Base-by-base conservation (phyloP, 2,329 filamentous ascomycete species). In the Lasiodiplodia citricola region DNA sequence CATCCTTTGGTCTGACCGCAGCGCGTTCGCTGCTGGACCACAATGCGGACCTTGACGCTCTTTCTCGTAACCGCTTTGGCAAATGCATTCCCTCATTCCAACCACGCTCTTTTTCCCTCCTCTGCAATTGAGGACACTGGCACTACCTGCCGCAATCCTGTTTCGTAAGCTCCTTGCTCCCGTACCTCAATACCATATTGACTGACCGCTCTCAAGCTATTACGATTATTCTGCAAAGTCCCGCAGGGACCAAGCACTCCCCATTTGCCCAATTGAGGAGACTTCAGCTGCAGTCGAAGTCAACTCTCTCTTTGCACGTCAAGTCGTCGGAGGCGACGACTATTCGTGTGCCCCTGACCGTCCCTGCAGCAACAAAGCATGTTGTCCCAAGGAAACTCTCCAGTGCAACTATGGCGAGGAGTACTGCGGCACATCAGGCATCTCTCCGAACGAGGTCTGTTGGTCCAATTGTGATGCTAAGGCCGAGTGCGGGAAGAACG, bases 401-500 rank as follows among this genome's bases (percentile, higher is more conserved):
- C 62, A 56, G 11, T 68, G 58, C 38, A 58, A 58, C 23, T 68
- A 68, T 21, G 47, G 58, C 2, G 23, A 41, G 3, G 47, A 63
- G 16, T 67, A 50, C 25, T 72, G 71, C 51, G 67, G 63, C 8
- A 51, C 21, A 1, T 41, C n/a, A 3, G 56, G 56, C 4, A 41
- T 41, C 8, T 41, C 35, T 1, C 37, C 37, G 3, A 44, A 58
- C n/a, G 56, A 63, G 13, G 58, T 35, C n/a, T 72, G 70, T 44
- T 25, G 16, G 21, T 66, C 44, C 10, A 72, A 69, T 31, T 73
- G 71, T 56, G 51, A 69, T 56, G 70, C 69, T 25, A 65, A 63
- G 55, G 66, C 70, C 28, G 70, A 71, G 25, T 73, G 72, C 58
- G 71, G 71, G 3, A 52, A 58, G 18, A 66, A 70, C 50, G 70